Base-by-base conservation (phyloP, 371 early-diverging fungal species). In the Capniomyces stellatus region DNA sequence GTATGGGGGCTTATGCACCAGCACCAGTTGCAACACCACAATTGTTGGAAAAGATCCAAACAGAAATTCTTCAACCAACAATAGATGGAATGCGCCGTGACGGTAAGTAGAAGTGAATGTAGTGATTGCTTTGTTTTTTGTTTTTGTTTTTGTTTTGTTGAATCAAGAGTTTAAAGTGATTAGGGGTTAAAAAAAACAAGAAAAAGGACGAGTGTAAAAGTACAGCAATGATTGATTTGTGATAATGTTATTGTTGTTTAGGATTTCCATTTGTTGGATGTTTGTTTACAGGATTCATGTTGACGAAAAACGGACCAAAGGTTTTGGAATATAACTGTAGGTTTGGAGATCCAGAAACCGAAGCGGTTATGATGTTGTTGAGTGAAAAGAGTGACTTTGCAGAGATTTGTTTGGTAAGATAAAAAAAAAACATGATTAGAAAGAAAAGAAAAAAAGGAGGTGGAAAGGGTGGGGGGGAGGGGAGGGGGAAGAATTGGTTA, bases 1-100 rank as follows among this genome's bases (percentile, higher is more conserved):
- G 97, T 52, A 97, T 97, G 97, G 97, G 97, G 4, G 87, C 90
- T 56, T 97, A 97, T 65, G 85, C 87, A 39, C 97, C 97, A 27
- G 91, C 96, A 1, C 93, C 95, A 3, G 77, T 92, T 49, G 87
- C 82, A 48, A 87, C 92, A 2, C 69, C 78, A 18, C 75, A 76
- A 52, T 63, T 94, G 43, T 69, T 88, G 42, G 71, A 72, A 12
- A 61, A 74, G 31, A 81, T 92, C 63, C 74, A 87, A 62, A 71
- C 75, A 39, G 82, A 81, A 0, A 77, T 95, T 40, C 69, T 97
- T 39, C 78, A 87, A 67, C 89, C 91, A 29, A 85, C 97, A 44
- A 76, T 97, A 52, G 83, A 91, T 62, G 97, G 95, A 47, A 91
- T 97, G 88, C 82, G 97, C 55, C 70, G 79, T 15, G 96, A 94